Conservation (phyloP, 2,329 filamentous ascomycete species). For the Verticillium zaregamsianum region DNA sequence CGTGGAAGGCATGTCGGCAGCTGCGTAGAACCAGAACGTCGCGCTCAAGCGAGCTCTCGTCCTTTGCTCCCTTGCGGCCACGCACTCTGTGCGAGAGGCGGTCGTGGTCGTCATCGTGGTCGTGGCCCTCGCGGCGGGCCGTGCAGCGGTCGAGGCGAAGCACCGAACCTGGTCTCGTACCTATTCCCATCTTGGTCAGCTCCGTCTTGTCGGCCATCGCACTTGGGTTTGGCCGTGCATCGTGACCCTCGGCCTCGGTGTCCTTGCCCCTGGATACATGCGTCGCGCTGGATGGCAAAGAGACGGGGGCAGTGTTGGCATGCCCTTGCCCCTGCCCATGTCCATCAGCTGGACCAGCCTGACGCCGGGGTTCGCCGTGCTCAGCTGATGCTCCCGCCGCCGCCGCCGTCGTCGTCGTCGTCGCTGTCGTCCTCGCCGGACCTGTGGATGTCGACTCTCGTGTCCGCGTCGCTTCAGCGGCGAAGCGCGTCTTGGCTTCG, state of each 20-base stretch:
- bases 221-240: background rate
- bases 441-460: background rate
- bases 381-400: background rate
- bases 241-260: background rate
- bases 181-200: background rate
- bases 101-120: background rate
- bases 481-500: background rate
- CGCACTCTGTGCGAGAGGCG: background rate
- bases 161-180: background rate
- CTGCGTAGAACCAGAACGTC: constrained; percentile 30
- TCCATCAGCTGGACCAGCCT: background rate
- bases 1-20: constrained; percentile 35
- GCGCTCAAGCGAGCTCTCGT: background rate
- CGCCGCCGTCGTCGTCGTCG: background rate
- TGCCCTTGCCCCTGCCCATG: background rate
- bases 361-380: background rate
- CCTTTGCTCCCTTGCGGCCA: background rate
- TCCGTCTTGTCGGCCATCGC: background rate
- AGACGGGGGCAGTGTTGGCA: background rate
- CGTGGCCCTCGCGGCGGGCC: background rate
- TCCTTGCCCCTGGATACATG: background rate
- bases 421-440: background rate
- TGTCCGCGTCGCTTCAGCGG: background rate
- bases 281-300: background rate
- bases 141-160: background rate